These are phyloP conservation scores for Hygrocybe coccinea DNA, from an alignment of 768 basidiomycete genomes.

Conservation along the genomic window DNA sequence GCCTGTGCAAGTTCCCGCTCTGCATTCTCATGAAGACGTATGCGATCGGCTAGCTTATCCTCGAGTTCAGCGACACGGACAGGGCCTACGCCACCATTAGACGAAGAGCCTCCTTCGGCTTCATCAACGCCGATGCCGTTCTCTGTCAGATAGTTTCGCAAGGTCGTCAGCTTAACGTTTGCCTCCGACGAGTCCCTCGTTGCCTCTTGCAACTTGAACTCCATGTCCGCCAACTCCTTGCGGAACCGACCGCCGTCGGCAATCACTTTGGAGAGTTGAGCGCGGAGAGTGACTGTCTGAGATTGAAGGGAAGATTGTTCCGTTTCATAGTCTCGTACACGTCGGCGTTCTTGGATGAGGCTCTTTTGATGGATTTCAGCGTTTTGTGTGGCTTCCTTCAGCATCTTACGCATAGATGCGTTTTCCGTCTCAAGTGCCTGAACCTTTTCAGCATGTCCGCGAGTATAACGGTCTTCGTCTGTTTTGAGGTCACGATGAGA, in stretches of 20 bases:
- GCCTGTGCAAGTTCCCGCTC: slow-evolving; percentile 71
- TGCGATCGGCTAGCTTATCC: slow-evolving; percentile 66
- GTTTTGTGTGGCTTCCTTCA: slow-evolving; percentile 70
- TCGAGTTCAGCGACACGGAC: slow-evolving; percentile 67
- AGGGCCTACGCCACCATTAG: slow-evolving; percentile 36
- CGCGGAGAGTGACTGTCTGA: slow-evolving; percentile 69
- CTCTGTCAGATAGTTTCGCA: slow-evolving; percentile 84
- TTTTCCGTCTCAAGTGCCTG: slow-evolving; percentile 76
- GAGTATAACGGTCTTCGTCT: slow-evolving; percentile 72
- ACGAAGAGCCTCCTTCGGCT: slow-evolving; percentile 49
- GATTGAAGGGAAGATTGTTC: slow-evolving; percentile 62
- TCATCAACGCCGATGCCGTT: slow-evolving; percentile 79
- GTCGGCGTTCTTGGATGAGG: slow-evolving; percentile 62
- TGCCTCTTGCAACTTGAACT: slow-evolving; percentile 59
- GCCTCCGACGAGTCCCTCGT: slow-evolving; percentile 62
- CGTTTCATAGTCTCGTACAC: slow-evolving; percentile 56
- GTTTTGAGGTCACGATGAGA: slow-evolving; percentile 80
- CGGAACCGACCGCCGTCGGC: slow-evolving; percentile 66
- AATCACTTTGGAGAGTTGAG: slow-evolving; percentile 62
- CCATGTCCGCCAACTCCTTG: slow-evolving; percentile 64
- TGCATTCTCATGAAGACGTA: slow-evolving; percentile 64
- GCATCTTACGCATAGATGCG: slow-evolving; percentile 68
- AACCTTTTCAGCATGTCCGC: slow-evolving; percentile 78
- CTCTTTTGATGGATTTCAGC: slow-evolving; percentile 65
- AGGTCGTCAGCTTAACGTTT: slow-evolving; percentile 67